These are phyloP conservation scores for carrot (Daucus carota) DNA, from an alignment of 129 eudicot species.

Conservation along the genomic window DH1_v3.0 NC_030382.2:45156001-45156500, in stretches of 20 bases:
- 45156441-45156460: neutral
- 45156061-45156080: constrained; percentile 87
- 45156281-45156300: neutral
- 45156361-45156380: neutral
- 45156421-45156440: neutral
- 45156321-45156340: neutral
- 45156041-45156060: constrained; percentile 48
- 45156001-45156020: constrained; percentile 36
- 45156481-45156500: neutral
- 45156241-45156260: neutral
- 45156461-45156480: neutral
- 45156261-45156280: neutral
- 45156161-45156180: constrained; percentile 1
- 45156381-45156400: neutral
- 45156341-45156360: neutral
- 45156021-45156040: constrained; percentile 30
- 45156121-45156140: constrained; percentile 42
- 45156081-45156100: constrained; percentile 54
- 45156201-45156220: constrained; percentile 1
- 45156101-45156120: constrained; percentile 61
- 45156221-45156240: neutral
- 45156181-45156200: neutral
- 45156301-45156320: neutral
- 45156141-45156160: constrained; percentile 30
- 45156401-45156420: neutral